Evolutionary conservation across 2,329 filamentous ascomycete species (phyloP), one percentile per base, ranked within the genome.

Genomic region (Calcarisporium arbuscula): DNA sequence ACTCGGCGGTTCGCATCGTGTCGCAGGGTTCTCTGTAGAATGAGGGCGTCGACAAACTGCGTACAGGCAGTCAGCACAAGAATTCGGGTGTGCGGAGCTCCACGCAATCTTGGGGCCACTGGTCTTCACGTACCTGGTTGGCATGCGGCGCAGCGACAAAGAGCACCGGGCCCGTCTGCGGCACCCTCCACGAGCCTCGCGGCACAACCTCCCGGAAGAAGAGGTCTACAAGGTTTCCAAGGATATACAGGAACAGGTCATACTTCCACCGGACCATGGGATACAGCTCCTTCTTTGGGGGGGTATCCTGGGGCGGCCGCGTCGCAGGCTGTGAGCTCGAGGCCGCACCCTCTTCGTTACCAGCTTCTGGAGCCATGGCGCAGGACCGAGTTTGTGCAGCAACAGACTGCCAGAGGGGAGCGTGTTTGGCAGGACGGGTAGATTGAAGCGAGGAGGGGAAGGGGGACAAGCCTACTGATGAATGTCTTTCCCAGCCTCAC

Each of bases 151-250:
- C 92, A 28, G 89, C 92, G 47, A 98, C 92, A 53, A 98, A 92
- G 40, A 98, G 85, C 43, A 98, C 77, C 2, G 92, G 89, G 0
- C 89, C 92, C 43, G 78, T 75, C 51, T 83, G 80, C 28, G 92
- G 92, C 28, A 98, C 85, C 61, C 89, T 90, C 88, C 92, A 98
- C 43, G 89, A 86, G 47, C 88, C 88, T 45, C 92, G 77, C 10
- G 92, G 92, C 57, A 96, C 89, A 12, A 98, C 87, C 63, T 98
- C 92, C 48, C 92, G 82, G 69, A 98, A 98, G 76, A 98, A 98
- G 47, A 95, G 79, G 61, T 98, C 92, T 46, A 94, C 80, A 34
- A 96, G 71, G 44, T 96, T 76, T 27, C 82, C 84, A 56, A 88
- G 82, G 31, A 72, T 71, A 72, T 84, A 87, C 20, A 89, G 69